These are phyloP conservation scores for Phytophthora lateralis DNA, from an alignment of 352 stramenopile genomes.

Conservation along the genomic window DNA sequence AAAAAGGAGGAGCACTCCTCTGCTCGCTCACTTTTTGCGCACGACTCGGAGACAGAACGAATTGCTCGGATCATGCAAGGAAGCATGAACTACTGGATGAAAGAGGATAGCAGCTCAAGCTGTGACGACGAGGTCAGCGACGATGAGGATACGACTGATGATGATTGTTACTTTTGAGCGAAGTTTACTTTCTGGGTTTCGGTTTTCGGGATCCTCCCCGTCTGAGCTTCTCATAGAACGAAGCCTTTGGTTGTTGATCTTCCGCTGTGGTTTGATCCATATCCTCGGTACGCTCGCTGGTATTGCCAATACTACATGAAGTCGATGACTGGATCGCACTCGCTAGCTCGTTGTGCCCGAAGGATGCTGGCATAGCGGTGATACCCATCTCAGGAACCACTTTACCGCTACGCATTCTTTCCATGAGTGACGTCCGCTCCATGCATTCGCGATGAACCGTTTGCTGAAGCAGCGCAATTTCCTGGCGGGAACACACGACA, in stretches of 20 bases:
- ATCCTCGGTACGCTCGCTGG: constrained; percentile 31
- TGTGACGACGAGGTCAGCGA: constrained; percentile 33
- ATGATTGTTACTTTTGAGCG: constrained; percentile 40
- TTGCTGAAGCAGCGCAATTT: constrained; percentile 77
- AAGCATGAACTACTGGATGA: constrained; percentile 64
- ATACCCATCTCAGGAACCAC: constrained; percentile 58
- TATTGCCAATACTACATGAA: constrained; percentile 18
- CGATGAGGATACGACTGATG: constrained; percentile 40
- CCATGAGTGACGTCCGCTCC: constrained; percentile 76
- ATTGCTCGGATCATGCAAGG: constrained; percentile 86
- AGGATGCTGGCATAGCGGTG: neutral
- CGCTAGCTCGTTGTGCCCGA: neutral
- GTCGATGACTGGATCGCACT: constrained; percentile 6
- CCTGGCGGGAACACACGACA: constrained; percentile 32
- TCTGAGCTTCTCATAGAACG: constrained; percentile 82
- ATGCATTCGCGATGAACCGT: constrained; percentile 86
- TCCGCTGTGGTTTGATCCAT: constrained; percentile 1
- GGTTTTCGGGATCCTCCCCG: constrained; percentile 57
- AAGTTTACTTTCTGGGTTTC: constrained; percentile 47
- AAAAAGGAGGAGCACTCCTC: constrained; percentile 7
- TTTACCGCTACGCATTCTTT: constrained; percentile 74
- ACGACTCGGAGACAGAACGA: constrained; percentile 73
- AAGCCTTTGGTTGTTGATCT: constrained; percentile 45
- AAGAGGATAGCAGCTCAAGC: constrained; percentile 38
- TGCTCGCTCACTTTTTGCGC: constrained; percentile 24